Conservation (phyloP, 305 asterid genomes). For the Solanum hybrid region DNA sequence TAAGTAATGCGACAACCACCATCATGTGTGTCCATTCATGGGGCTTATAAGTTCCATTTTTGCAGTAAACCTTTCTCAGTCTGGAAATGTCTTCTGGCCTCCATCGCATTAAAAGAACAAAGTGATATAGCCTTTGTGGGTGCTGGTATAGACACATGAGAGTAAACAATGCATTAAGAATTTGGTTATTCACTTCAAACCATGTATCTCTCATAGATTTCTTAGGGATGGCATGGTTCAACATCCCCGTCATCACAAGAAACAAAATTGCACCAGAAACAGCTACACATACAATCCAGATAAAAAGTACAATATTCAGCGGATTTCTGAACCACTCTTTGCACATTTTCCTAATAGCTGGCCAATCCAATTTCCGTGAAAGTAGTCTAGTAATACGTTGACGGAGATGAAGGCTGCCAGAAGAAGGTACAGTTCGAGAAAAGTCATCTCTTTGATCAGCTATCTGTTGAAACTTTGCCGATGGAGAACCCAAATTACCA, state of each 20-base stretch:
- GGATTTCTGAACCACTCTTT: conserved; percentile 85
- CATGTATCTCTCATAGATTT: conserved; percentile 70
- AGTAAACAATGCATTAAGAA: conserved; percentile 91
- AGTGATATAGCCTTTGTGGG: conserved; percentile 75
- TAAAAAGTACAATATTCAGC: conserved; percentile 60
- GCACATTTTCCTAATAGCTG: conserved; percentile 31
- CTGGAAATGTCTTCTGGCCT: conserved; percentile 50
- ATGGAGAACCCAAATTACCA: conserved; percentile 58
- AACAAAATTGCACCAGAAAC: conserved; percentile 82
- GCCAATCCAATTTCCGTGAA: conserved; percentile 55
- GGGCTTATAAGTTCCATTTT: conserved; percentile 70
- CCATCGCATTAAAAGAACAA: conserved; percentile 64
- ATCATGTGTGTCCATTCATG: conserved; percentile 88
- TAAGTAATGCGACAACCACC: conserved; percentile 62
- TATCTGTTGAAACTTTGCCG: conserved; percentile 53
- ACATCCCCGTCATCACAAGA: conserved; percentile 95
- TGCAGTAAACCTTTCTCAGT: conserved; percentile 71
- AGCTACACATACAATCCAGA: conserved; percentile 74
- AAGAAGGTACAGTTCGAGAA: conserved; percentile 69
- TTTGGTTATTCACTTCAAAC: conserved; percentile 94
- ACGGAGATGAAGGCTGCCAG: conserved; percentile 57
- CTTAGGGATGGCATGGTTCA: conserved; percentile 61
- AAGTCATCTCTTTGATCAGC: conserved; percentile 50
- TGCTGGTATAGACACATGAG: conserved; percentile 90
- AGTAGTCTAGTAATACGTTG: conserved; percentile 48